Conservation (phyloP, 805 yeast species). For the Ogataea nonfermentans region DNA sequence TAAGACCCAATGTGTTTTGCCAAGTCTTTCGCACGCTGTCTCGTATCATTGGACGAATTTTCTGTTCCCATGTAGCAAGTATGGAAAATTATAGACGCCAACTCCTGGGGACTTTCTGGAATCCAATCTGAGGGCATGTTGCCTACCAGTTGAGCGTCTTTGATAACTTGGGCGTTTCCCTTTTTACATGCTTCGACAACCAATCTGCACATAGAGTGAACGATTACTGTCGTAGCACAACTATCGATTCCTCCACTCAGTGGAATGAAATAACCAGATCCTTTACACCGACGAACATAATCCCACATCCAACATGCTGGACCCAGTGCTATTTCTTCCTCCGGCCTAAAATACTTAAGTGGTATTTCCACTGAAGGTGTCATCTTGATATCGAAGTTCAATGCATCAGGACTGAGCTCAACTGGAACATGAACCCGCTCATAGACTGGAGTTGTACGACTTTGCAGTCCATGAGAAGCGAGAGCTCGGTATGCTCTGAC, state of each 20-base stretch:
- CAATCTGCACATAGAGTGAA: slow-evolving; percentile 88
- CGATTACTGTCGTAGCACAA: slow-evolving; percentile 95
- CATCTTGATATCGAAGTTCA: slow-evolving; percentile 59
- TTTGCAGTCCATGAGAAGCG: slow-evolving; percentile 76
- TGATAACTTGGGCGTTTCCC: slow-evolving; percentile 75
- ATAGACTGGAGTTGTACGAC: slow-evolving; percentile 41
- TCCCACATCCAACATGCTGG: slow-evolving; percentile 99
- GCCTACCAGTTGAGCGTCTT: slow-evolving; percentile 70
- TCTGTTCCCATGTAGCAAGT: slow-evolving; percentile 95
- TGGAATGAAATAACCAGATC: slow-evolving; percentile 91
- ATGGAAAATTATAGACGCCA: slow-evolving; percentile 76
- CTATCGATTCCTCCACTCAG: slow-evolving; percentile 97
- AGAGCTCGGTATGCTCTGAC: slow-evolving; percentile 77
- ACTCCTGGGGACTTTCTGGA: slow-evolving; percentile 73
- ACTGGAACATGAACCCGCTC: slow-evolving; percentile 60
- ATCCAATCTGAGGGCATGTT: slow-evolving; percentile 54
- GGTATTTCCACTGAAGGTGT: slow-evolving; percentile 53
- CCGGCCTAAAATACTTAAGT: slow-evolving; percentile 73
- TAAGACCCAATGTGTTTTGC: slow-evolving; percentile 79
- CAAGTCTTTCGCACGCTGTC: slow-evolving; percentile 74
- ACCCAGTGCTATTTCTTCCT: slow-evolving; percentile 95
- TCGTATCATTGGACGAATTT: slow-evolving; percentile 86
- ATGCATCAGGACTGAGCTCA: slow-evolving; percentile 60
- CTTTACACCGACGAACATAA: slow-evolving; percentile 83
- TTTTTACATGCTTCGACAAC: slow-evolving; percentile 66